These are phyloP conservation scores for Penicillium sp. DNA, from an alignment of 2,329 filamentous ascomycete species.

Conservation along the genomic window DNA sequence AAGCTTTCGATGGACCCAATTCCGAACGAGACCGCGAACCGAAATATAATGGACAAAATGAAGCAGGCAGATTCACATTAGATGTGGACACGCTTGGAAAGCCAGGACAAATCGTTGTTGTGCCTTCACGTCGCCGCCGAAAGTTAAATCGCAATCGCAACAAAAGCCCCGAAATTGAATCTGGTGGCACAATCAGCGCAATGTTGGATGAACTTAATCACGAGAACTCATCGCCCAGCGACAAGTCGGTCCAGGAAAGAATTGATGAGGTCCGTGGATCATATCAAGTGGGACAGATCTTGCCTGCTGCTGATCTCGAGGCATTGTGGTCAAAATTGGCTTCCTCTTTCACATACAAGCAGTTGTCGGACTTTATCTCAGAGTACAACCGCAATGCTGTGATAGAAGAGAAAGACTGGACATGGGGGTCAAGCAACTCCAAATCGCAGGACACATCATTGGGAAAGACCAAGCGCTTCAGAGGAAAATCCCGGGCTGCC, in stretches of 20 bases:
- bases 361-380: conserved; percentile 33
- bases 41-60: conserved; percentile 1
- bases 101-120: conserved; percentile 39
- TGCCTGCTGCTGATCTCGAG: conserved; percentile 30
- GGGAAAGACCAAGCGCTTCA: conserved; percentile 22
- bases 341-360: conserved; percentile 35
- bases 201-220: conserved; percentile 30
- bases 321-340: conserved; percentile 30
- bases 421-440: conserved; percentile 36
- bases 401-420: neutral
- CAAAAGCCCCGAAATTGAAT: conserved; percentile 5
- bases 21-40: conserved; percentile 2
- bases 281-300: conserved; percentile 25
- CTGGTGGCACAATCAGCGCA: conserved; percentile 12
- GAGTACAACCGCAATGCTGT: neutral
- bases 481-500: conserved; percentile 32
- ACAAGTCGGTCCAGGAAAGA: conserved; percentile 20
- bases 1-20: neutral
- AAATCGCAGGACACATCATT: conserved; percentile 8
- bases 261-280: conserved; percentile 30
- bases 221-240: conserved; percentile 11
- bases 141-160: conserved; percentile 3
- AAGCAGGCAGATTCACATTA: conserved; percentile 23
- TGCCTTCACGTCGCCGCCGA: conserved; percentile 26
- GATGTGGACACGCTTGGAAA: conserved; percentile 36